phyloP scores from a whole-genome alignment of 2,329 filamentous ascomycete species.

The Penicillium capsulatum region DNA sequence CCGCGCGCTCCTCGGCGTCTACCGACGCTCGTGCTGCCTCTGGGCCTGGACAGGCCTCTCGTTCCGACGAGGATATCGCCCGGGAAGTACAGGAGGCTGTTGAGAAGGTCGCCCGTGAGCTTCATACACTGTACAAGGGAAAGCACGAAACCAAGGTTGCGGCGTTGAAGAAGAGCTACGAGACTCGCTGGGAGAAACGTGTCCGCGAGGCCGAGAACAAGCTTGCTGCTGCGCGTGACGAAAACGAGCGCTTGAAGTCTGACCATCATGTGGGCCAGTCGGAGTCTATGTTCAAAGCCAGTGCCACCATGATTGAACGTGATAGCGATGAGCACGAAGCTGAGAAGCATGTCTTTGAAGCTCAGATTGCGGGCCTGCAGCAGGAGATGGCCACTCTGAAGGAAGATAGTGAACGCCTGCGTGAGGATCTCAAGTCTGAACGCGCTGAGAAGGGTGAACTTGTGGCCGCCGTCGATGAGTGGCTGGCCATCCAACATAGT shows the following conservation, averaged over 20 bases:
- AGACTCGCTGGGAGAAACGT: slow-evolving; percentile 84
- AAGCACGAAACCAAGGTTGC: slow-evolving; percentile 97
- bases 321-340: slow-evolving; percentile 61
- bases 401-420: slow-evolving; percentile 62
- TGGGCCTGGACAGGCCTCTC: slow-evolving; percentile 34
- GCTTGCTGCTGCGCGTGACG: slow-evolving; percentile 63
- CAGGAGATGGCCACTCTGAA: slow-evolving; percentile 67
- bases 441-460: slow-evolving; percentile 49
- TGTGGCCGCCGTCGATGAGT: slow-evolving; percentile 47
- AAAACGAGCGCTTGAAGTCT: slow-evolving; percentile 69
- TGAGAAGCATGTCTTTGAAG: slow-evolving; percentile 65
- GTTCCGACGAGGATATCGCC: slow-evolving; percentile 44
- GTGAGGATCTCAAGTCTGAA: slow-evolving; percentile 54
- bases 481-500: slow-evolving; percentile 41
- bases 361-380: slow-evolving; percentile 69
- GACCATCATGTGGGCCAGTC: slow-evolving; percentile 64
- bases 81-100: slow-evolving; percentile 77
- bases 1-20: slow-evolving; percentile 34
- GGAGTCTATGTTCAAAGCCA: slow-evolving; percentile 47
- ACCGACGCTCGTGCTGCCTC: slow-evolving; percentile 31
- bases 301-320: slow-evolving; percentile 41
- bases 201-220: slow-evolving; percentile 71
- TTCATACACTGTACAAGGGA: slow-evolving; percentile 89
- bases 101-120: slow-evolving; percentile 87
- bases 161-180: slow-evolving; percentile 76